These are phyloP conservation scores for Geoglossum glabrum DNA, from an alignment of 495 filamentous ascomycete genomes.

Conservation along the genomic window DNA sequence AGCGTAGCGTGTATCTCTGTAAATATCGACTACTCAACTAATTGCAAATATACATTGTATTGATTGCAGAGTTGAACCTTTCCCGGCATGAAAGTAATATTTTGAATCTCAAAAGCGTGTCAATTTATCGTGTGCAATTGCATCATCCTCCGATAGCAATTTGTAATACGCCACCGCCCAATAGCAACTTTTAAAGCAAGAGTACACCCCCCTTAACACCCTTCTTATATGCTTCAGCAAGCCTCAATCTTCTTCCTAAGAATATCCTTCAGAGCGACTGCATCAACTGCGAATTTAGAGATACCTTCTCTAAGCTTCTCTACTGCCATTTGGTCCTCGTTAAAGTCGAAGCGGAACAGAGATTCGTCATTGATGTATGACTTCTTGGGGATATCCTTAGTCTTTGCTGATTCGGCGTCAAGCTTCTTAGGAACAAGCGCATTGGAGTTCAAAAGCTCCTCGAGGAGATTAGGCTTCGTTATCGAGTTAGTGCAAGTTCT, in stretches of 20 bases:
- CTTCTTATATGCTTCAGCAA: neutral
- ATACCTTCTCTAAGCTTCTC: constrained; percentile 99
- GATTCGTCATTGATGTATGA: constrained; percentile 79
- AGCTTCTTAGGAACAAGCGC: constrained; percentile 84
- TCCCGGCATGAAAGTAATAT: neutral
- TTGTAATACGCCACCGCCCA: neutral
- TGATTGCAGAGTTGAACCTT: neutral
- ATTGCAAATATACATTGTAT: neutral
- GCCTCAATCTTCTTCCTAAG: constrained; percentile 57
- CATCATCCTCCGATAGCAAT: neutral
- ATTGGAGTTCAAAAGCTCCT: constrained; percentile 71
- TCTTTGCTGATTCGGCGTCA: constrained; percentile 38
- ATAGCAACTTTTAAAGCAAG: neutral
- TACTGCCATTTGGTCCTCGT: constrained; percentile 96
- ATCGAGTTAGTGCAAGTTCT: neutral
- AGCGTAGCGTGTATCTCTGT: neutral
- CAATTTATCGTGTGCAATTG: neutral
- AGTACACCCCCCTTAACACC: neutral
- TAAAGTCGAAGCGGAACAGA: constrained; percentile 94
- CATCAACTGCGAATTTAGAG: constrained; percentile 95
- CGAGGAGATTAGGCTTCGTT: constrained; percentile 66
- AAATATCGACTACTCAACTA: neutral
- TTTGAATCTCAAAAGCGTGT: neutral
- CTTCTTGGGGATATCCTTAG: constrained; percentile 67
- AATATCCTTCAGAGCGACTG: constrained; percentile 79